Conservation (phyloP, 441 rosid species). For the Hura crepitans region DNA sequence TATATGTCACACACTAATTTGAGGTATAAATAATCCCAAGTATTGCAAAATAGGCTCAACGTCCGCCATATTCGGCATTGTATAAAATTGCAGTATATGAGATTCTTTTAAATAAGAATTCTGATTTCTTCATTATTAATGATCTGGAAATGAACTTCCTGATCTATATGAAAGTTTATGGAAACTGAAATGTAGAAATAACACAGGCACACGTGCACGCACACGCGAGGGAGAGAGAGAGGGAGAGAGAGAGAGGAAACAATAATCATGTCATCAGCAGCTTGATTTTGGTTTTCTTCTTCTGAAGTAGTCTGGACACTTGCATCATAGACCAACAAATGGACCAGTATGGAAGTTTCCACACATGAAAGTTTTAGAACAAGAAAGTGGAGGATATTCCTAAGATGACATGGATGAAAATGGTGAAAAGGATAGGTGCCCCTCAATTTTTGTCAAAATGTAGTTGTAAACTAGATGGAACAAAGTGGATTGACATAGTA, state of each 20-base stretch:
- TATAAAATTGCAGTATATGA: background rate
- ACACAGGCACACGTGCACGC: background rate
- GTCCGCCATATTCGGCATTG: background rate
- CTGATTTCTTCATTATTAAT: background rate
- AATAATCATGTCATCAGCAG: background rate
- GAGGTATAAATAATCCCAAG: background rate
- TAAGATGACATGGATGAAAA: background rate
- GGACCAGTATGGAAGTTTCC: background rate
- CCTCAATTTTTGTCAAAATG: background rate
- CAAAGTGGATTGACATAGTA: background rate
- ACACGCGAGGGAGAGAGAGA: too few relatives aligned
- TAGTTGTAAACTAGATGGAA: constrained; percentile 1
- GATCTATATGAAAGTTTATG: background rate
- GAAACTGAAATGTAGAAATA: background rate
- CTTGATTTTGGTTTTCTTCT: background rate
- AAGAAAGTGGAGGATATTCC: background rate
- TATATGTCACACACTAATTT: too few relatives aligned
- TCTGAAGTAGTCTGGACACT: background rate
- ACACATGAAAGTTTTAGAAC: background rate
- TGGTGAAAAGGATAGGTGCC: background rate
- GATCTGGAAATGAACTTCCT: background rate
- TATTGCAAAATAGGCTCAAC: background rate
- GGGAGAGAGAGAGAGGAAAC: background rate
- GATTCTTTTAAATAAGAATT: background rate
- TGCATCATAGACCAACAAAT: background rate